phyloP scores from a whole-genome alignment of 1,284 basidiomycete species.

The Wallemia mellicola region DNA sequence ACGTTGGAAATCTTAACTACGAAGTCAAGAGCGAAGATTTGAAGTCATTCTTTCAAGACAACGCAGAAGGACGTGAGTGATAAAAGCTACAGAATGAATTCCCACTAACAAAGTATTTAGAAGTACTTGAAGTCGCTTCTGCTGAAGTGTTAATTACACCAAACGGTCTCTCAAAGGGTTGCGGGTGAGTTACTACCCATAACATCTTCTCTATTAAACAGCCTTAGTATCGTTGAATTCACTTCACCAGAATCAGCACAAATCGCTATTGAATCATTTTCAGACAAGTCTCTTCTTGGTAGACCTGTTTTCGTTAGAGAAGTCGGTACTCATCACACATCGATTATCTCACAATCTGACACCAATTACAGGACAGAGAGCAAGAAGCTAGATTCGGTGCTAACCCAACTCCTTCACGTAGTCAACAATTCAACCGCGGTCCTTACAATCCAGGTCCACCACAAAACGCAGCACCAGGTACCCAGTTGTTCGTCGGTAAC shows the following conservation, averaged over 20 bases:
- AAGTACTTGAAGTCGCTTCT: constrained; percentile 78
- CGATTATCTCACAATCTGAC: not conserved
- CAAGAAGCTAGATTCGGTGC: constrained; percentile 77
- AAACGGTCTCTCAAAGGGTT: constrained; percentile 85
- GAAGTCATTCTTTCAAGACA: constrained; percentile 77
- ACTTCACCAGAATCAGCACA: constrained; percentile 53
- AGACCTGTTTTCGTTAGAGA: constrained; percentile 87
- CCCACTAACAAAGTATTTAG: constrained; percentile 20
- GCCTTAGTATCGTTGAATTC: constrained; percentile 61
- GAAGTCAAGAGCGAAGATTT: constrained; percentile 90
- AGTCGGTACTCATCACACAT: constrained; percentile 21
- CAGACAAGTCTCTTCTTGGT: constrained; percentile 60
- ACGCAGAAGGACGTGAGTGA: constrained; percentile 51
- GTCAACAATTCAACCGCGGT: constrained; percentile 6
- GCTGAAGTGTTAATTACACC: constrained; percentile 92
- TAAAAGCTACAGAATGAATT: constrained; percentile 22
- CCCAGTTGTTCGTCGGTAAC: not conserved
- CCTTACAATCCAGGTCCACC: constrained; percentile 8
- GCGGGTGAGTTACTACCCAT: constrained; percentile 40
- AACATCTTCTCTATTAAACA: constrained; percentile 2
- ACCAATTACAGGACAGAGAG: constrained; percentile 50
- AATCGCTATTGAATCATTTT: constrained; percentile 53
- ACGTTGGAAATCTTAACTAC: constrained; percentile 92
- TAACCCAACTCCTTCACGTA: constrained; percentile 36
- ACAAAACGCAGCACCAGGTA: constrained; percentile 1